Evolutionary conservation across 805 yeast genomes (phyloP), one percentile per base, ranked within the genome.

Genomic region (Pichia membranifaciens): DNA sequence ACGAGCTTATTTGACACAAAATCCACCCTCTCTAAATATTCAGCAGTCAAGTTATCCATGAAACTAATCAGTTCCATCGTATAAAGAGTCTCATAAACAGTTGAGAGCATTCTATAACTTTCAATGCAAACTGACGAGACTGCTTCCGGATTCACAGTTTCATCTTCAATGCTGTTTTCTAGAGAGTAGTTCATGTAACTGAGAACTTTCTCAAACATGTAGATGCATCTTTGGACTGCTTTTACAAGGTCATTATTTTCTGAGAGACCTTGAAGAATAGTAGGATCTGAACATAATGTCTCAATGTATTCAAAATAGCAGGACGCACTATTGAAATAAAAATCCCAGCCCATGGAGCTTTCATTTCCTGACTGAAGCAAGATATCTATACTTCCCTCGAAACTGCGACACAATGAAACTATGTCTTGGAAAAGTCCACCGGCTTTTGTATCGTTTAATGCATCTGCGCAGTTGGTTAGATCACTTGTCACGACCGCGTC

Each of bases 221-320:
- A 18, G 60, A 45, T 41, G 40, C 54, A 16, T 38, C 53, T 47
- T 21, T 45, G 65, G 68, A 18, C 31, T 28, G 12, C 60, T 3
- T 22, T 17, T 2, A 39, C 3, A 13, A 49, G 12, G 28, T 49
- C 50, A 28, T 21, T 38, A 12, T 40, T 29, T 4, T 20, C 13
- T 15, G 29, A 28, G 1, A 44, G 7, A 16, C 41, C 23, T 3
- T 39, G 32, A 13, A 44, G 13, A n/a, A 43, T 31, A 3, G 34
- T 17, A 7, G 39, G 9, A 22, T 52, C 51, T 5, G 32, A 25
- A 35, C 45, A 44, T 13, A 45, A 36, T 10, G 54, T 61, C 45
- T 77, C 82, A 34, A 76, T 59, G 9, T 66, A 65, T 51, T 76
- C 80, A 28, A 70, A 68, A 52, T 74, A 74, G 7, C 72, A 76